Evolutionary conservation across 2,329 filamentous ascomycete genomes (phyloP), one percentile per base, ranked within the genome.

Genomic region (Didymella sp.): DNA sequence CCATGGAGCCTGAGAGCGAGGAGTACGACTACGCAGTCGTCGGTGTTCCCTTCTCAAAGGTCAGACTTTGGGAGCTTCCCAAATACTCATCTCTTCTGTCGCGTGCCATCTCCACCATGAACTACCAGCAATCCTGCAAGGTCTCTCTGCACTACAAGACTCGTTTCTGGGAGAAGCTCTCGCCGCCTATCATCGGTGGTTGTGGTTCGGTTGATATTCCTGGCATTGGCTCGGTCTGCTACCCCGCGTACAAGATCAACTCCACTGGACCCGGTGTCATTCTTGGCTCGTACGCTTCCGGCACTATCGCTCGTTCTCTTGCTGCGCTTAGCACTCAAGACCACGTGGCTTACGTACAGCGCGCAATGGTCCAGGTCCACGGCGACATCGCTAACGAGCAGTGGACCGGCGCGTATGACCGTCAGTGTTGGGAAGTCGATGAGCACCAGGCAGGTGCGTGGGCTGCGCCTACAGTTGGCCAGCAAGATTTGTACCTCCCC

Each of bases 401-500:
- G 67, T 91, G 81, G 66, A 90, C 87, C 0, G 88, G 88, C 43
- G 81, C 82, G 31, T 89, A 85, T 64, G 81, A 87, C 54, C 80
- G 88, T 1, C 82, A 84, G 46, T 90, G 88, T 78, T 91, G 88
- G 88, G 78, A 82, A 48, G 72, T 82, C 7, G 86, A 90, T 60
- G 81, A 84, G 56, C 82, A 85, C 56, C 81, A 87, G 70, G 82
- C 81, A 1, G 87, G 84, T 4, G 83, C 84, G 6, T 91, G 87
- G 88, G 84, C 84, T 1, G 72, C 74, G 4, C 87, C 88, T 0
- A 74, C 79, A 0, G 78, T 86, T 0, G 87, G 87, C 0, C 87
- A 90, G 76, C 88, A 91, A 67, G 82, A 88, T 62, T 68, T 90
- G 22, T 91, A 88, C 63, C 77, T 91, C 8, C 88, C 89, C 0